These are phyloP conservation scores for Amanita pseudoporphyria DNA, from an alignment of 768 basidiomycete species.

Conservation along the genomic window DNA sequence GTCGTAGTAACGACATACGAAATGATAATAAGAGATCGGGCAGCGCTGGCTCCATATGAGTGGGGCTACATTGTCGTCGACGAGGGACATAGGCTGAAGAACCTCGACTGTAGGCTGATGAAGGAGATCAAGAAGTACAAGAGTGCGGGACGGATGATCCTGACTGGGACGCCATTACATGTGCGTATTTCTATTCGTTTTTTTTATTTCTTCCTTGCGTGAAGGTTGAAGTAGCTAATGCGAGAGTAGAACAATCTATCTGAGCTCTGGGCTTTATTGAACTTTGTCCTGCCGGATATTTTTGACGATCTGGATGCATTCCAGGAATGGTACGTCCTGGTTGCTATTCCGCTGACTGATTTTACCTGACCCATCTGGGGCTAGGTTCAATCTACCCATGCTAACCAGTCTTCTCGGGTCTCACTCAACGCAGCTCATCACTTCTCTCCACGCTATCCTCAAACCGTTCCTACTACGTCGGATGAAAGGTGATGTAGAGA, in stretches of 20 bases:
- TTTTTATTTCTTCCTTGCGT: too few species aligned
- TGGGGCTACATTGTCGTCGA: conserved; percentile 96
- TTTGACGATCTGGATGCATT: conserved; percentile 86
- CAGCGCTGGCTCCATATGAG: conserved; percentile 47
- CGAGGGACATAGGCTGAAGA: conserved; percentile 93
- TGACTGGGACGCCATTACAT: conserved; percentile 95
- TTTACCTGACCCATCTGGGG: not conserved
- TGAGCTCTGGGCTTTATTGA: conserved; percentile 91
- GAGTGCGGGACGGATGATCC: conserved; percentile 80
- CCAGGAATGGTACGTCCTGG: conserved; percentile 63
- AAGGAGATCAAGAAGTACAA: conserved; percentile 81
- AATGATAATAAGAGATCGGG: conserved; percentile 79
- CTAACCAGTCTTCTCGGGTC: conserved; percentile 47
- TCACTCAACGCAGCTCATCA: conserved; percentile 59
- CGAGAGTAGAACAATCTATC: conserved; percentile 86
- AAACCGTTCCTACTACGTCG: conserved; percentile 93
- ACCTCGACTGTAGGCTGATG: conserved; percentile 85
- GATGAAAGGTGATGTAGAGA: conserved; percentile 81
- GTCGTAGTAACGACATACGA: conserved; percentile 90
- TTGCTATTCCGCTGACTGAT: not conserved
- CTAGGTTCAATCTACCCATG: conserved; percentile 65
- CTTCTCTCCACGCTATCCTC: conserved; percentile 79
- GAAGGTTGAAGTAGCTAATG: not conserved
- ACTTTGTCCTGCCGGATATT: conserved; percentile 92
- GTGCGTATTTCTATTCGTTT: conserved; percentile 31